These are phyloP conservation scores for Xylariales sp. DNA, from an alignment of 2,329 filamentous ascomycete genomes.

Conservation along the genomic window DNA sequence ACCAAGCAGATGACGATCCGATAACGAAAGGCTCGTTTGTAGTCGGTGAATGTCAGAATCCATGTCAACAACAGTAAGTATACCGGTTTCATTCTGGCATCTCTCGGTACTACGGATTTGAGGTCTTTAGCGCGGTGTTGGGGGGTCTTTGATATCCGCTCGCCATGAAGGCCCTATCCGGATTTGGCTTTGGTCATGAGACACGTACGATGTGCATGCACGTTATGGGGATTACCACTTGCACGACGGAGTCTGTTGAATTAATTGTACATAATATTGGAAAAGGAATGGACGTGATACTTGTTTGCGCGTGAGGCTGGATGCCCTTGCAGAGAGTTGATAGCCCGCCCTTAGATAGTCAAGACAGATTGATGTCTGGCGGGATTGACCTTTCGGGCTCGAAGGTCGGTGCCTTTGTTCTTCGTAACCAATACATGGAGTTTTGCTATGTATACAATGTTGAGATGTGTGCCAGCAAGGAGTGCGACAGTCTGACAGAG, in stretches of 20 bases:
- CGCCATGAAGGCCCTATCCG: neutral
- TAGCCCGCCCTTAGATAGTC: slow-evolving; percentile 2
- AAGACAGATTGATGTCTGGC: slow-evolving; percentile 1
- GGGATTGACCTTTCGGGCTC: neutral
- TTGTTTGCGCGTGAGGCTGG: neutral
- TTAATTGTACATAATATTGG: slow-evolving; percentile 4
- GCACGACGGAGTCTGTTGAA: neutral
- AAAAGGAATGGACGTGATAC: neutral
- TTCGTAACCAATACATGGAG: no score
- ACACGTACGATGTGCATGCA: slow-evolving; percentile 1
- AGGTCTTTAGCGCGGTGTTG: slow-evolving; percentile 13
- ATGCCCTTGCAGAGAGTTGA: neutral
- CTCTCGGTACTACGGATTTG: slow-evolving; percentile 9
- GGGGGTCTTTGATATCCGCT: slow-evolving; percentile 5
- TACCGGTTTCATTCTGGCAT: slow-evolving; percentile 13
- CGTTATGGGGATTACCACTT: neutral
- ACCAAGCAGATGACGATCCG: slow-evolving; percentile 94
- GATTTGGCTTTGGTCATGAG: slow-evolving; percentile 10
- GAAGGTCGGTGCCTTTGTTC: no score
- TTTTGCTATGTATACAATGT: no score
- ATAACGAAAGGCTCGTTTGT: slow-evolving; percentile 36
- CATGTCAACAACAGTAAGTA: slow-evolving; percentile 13
- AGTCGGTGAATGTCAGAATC: slow-evolving; percentile 6
- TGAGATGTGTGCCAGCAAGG: no score
- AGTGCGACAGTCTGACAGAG: no score